These are phyloP conservation scores for Globisporangium cystogenes DNA, from an alignment of 352 stramenopile species.

Conservation along the genomic window DNA sequence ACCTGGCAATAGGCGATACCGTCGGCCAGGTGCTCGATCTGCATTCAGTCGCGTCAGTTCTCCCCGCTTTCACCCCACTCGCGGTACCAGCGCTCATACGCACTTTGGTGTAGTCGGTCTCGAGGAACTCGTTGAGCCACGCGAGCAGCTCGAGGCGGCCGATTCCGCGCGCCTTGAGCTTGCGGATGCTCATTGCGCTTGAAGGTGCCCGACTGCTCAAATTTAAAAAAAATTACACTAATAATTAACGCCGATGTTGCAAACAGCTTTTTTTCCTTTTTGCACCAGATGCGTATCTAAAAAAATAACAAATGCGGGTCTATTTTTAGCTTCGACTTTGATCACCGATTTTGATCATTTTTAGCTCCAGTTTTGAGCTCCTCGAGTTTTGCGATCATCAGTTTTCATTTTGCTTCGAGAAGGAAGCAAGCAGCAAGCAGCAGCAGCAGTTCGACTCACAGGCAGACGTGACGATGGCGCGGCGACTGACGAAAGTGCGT, in stretches of 20 bases:
- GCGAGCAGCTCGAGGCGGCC: slow-evolving; percentile 69
- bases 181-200: slow-evolving; percentile 81
- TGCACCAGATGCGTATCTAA: too few relatives aligned
- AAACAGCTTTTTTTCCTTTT: too few relatives aligned
- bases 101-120: slow-evolving; percentile 81
- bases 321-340: not conserved
- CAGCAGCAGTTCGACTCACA: not conserved
- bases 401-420: slow-evolving; percentile 11
- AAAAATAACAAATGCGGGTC: too few relatives aligned
- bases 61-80: not conserved
- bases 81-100: not conserved
- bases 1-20: slow-evolving; percentile 78
- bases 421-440: not conserved
- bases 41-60: not conserved
- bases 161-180: slow-evolving; percentile 71
- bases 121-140: slow-evolving; percentile 77
- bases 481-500: slow-evolving; percentile 75
- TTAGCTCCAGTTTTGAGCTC: slow-evolving; percentile 5
- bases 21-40: slow-evolving; percentile 73
- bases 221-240: too few relatives aligned
- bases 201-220: too few relatives aligned
- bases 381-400: slow-evolving; percentile 9
- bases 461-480: slow-evolving; percentile 40
- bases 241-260: too few relatives aligned
- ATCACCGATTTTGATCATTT: too few relatives aligned